A percentile compares a stretch with the other conserved stretches of the same genome.
These are phyloP conservation scores for Xylariaceae sp. DNA, from an alignment of 2,329 filamentous ascomycete species.

Conservation along the genomic window DNA sequence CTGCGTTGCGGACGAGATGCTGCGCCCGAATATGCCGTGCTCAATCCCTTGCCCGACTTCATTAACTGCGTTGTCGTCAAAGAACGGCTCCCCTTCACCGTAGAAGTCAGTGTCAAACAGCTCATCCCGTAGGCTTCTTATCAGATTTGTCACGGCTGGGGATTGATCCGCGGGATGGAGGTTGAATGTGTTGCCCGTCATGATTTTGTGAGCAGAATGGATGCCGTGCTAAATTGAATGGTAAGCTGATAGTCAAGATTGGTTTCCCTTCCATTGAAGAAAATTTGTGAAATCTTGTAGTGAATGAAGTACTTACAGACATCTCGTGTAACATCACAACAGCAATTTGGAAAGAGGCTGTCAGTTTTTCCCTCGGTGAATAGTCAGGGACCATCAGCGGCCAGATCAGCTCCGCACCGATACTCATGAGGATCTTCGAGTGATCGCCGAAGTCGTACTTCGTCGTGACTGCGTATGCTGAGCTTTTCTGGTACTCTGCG, in stretches of 20 bases:
- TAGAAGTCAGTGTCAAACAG: constrained; percentile 2
- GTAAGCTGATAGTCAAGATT: too few species aligned
- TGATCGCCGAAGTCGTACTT: accelerated
- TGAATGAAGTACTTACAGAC: constrained; percentile 15
- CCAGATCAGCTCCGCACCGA: constrained; percentile 24
- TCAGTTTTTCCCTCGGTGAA: constrained; percentile 23
- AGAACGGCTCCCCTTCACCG: constrained; percentile 5
- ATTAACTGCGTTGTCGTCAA: background rate
- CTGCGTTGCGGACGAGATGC: background rate
- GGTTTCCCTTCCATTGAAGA: too few species aligned
- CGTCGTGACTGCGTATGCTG: constrained; percentile 11
- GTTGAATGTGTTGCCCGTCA: too few species aligned
- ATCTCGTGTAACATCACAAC: constrained; percentile 22
- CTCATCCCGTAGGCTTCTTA: background rate
- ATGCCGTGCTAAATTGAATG: too few species aligned
- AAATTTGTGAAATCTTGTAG: too few species aligned
- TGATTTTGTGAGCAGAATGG: too few species aligned
- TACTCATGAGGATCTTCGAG: background rate
- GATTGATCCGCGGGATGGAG: too few species aligned
- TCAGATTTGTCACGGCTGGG: too few species aligned
- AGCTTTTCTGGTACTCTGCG: too few species aligned
- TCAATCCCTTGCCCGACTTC: constrained; percentile 18
- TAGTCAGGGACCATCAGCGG: constrained; percentile 20
- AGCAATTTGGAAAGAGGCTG: constrained; percentile 15
- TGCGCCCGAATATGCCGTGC: constrained; percentile 13